These are phyloP conservation scores for Fusarium sp. DNA, from an alignment of 2,329 filamentous ascomycete genomes.

Conservation along the genomic window DNA sequence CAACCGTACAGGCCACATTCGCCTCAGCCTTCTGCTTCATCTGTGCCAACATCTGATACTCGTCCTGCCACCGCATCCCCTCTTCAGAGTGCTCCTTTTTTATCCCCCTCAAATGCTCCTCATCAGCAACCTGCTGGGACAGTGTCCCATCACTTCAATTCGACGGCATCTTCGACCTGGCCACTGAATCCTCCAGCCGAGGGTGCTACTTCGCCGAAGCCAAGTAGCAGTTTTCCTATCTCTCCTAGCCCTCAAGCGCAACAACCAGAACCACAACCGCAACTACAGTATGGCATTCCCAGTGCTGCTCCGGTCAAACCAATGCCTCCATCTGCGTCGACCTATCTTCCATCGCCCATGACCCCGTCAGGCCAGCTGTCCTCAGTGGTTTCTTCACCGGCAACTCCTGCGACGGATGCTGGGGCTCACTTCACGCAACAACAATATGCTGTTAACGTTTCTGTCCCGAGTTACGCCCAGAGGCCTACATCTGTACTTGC, in stretches of 20 bases:
- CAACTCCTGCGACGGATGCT: constrained; percentile 18
- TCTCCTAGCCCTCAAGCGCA: constrained; percentile 21
- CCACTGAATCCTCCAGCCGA: constrained; percentile 1
- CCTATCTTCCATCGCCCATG: constrained; percentile 28
- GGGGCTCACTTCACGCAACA: constrained; percentile 33
- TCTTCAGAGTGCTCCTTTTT: constrained; percentile 12
- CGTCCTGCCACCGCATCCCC: constrained; percentile 22
- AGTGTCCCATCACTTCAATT: constrained; percentile 44
- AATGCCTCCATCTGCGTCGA: constrained; percentile 15
- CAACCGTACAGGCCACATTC: constrained; percentile 49
- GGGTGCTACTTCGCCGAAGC: constrained; percentile 15
- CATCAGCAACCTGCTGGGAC: constrained; percentile 29
- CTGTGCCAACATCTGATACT: constrained; percentile 2
- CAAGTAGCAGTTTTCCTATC: constrained; percentile 17
- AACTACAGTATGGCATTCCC: constrained; percentile 23
- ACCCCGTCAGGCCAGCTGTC: constrained; percentile 25
- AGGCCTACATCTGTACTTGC: constrained; percentile 1
- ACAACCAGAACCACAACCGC: constrained; percentile 11
- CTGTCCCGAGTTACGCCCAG: constrained; percentile 24
- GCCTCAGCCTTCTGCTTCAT: constrained; percentile 20
- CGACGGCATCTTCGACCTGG: constrained; percentile 13
- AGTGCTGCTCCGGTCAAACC: constrained; percentile 26
- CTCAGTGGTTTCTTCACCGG: constrained; percentile 14
- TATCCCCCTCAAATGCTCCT: constrained; percentile 5
- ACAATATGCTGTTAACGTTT: constrained; percentile 38